Evolutionary conservation across 768 basidiomycete genomes (phyloP).

Genomic region (Amanita phalloides): DNA sequence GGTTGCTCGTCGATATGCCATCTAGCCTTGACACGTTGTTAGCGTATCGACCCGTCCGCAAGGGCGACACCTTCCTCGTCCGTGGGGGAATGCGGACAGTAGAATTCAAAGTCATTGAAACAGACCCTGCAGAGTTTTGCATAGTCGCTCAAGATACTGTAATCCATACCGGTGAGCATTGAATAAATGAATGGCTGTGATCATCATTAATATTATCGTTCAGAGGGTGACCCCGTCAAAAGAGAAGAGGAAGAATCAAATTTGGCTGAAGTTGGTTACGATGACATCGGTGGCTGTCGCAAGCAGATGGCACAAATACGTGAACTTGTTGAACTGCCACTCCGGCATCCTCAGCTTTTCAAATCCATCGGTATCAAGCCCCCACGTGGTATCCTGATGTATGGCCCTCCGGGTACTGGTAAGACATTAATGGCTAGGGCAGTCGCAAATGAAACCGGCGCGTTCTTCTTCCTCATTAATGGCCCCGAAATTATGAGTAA

Average conservation of each 20-base stretch:
- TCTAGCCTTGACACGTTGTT: constrained; percentile 8
- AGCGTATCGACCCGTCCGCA: constrained; percentile 93
- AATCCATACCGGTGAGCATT: constrained; percentile 68
- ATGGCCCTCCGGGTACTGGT: constrained; percentile 96
- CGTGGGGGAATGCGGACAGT: constrained; percentile 98
- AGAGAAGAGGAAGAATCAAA: constrained; percentile 98
- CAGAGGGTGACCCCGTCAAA: constrained; percentile 98
- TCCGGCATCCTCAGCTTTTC: constrained; percentile 98
- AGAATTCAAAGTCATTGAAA: constrained; percentile 99
- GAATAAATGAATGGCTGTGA: neutral
- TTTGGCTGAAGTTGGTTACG: constrained; percentile 94
- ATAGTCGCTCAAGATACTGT: constrained; percentile 99
- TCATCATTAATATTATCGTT: constrained; percentile 5
- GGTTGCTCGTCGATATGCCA: constrained; percentile 6
- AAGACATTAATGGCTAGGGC: constrained; percentile 99
- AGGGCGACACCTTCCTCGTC: constrained; percentile 98
- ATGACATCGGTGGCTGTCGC: constrained; percentile 98
- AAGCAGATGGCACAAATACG: constrained; percentile 99
- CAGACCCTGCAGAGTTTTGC: constrained; percentile 95
- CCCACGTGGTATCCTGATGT: constrained; percentile 97
- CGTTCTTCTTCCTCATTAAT: constrained; percentile 99
- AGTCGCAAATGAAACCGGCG: constrained; percentile 98
- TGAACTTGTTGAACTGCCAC: constrained; percentile 95
- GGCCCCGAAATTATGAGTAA: constrained; percentile 99
- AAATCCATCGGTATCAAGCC: constrained; percentile 99